phyloP scores from a whole-genome alignment of 768 basidiomycete species.

The Leccinellum albellum region DNA sequence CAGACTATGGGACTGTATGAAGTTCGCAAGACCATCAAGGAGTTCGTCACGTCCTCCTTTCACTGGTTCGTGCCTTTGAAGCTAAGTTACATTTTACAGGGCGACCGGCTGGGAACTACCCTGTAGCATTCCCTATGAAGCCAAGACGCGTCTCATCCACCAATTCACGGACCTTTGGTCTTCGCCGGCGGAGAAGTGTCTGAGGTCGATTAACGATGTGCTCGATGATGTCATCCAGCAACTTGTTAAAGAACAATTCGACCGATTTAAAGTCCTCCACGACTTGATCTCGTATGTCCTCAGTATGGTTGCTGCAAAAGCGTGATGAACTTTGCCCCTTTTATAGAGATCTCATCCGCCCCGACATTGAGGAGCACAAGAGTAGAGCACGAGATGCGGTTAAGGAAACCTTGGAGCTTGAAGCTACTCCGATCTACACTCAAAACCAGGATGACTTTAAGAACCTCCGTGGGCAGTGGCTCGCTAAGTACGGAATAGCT shows the following conservation, averaged over 20 bases:
- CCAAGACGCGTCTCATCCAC: slow-evolving; percentile 36
- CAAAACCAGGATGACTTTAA: slow-evolving; percentile 28
- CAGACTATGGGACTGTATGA: slow-evolving; percentile 29
- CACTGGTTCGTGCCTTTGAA: not conserved
- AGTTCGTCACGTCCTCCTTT: slow-evolving; percentile 25
- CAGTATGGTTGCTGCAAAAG: not conserved
- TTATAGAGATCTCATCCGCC: slow-evolving; percentile 25
- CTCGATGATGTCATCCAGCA: slow-evolving; percentile 29
- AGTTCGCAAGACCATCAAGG: slow-evolving; percentile 33
- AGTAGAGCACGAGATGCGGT: slow-evolving; percentile 24
- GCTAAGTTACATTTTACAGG: slow-evolving; percentile 21
- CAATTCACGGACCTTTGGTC: slow-evolving; percentile 36
- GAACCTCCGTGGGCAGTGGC: slow-evolving; percentile 24
- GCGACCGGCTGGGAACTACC: slow-evolving; percentile 43
- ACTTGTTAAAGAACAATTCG: slow-evolving; percentile 36
- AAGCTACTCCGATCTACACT: slow-evolving; percentile 39
- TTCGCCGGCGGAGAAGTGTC: slow-evolving; percentile 32
- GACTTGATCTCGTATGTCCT: slow-evolving; percentile 33
- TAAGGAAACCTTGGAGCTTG: slow-evolving; percentile 35
- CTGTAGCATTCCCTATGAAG: slow-evolving; percentile 38
- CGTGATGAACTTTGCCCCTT: not conserved
- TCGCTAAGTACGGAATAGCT: slow-evolving; percentile 19
- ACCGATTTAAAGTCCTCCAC: slow-evolving; percentile 36
- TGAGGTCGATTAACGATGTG: slow-evolving; percentile 30
- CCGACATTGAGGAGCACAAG: slow-evolving; percentile 30